A percentile compares a stretch with the other conserved stretches of the same genome.
These are phyloP conservation scores for Stemphylium beticola DNA, from an alignment of 2,329 filamentous ascomycete genomes.

Conservation along the genomic window DNA sequence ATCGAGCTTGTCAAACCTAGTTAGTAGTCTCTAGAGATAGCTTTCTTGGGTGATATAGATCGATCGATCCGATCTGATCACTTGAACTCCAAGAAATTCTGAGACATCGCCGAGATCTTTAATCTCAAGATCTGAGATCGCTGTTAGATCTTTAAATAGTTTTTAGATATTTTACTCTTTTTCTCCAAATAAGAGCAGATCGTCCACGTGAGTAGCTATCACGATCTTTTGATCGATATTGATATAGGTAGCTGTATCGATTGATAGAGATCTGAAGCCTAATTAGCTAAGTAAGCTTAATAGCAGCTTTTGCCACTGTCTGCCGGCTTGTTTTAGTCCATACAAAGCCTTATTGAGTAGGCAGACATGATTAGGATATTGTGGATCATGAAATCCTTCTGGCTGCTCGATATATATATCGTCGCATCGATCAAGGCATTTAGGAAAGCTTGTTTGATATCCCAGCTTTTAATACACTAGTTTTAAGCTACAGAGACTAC, in stretches of 20 bases:
- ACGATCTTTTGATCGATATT: not conserved
- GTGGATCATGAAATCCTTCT: not conserved
- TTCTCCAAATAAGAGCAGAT: not conserved
- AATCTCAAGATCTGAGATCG: not conserved
- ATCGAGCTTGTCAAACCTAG: not conserved
- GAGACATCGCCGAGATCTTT: not conserved
- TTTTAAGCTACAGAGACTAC: not conserved
- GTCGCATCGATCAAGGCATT: not conserved
- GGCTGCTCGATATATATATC: not conserved
- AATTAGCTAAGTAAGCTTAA: not conserved
- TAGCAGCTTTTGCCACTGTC: not conserved
- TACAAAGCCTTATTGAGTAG: not conserved
- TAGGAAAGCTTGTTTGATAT: not conserved
- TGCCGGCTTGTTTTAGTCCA: not conserved
- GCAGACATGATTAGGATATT: not conserved
- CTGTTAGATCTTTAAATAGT: not conserved
- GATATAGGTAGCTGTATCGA: not conserved
- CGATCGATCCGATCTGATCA: not conserved
- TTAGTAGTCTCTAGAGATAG: not conserved
- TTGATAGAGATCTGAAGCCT: not conserved
- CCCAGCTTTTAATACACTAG: not conserved
- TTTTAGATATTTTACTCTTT: not conserved
- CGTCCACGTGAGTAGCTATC: not conserved
- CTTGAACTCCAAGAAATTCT: not conserved
- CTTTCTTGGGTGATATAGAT: not conserved